These are phyloP conservation scores for Wickerhamomyces strasburgensis DNA, from an alignment of 805 yeast genomes.

Conservation along the genomic window DNA sequence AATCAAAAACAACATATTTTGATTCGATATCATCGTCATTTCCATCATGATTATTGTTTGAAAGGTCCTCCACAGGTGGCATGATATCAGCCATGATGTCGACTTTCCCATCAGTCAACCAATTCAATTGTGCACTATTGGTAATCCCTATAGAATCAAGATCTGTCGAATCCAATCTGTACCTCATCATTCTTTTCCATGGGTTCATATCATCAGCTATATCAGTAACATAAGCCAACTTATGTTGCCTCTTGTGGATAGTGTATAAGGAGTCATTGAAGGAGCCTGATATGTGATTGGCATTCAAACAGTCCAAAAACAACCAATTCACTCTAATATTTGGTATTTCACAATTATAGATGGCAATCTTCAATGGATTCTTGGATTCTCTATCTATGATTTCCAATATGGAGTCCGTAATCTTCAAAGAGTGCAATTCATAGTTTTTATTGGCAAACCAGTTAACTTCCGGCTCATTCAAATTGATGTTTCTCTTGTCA, in stretches of 20 bases:
- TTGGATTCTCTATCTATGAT: slow-evolving; percentile 23
- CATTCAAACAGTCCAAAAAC: slow-evolving; percentile 63
- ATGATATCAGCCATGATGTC: slow-evolving; percentile 69
- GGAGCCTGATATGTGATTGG: slow-evolving; percentile 67
- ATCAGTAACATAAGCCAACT: slow-evolving; percentile 40
- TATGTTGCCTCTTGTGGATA: slow-evolving; percentile 66
- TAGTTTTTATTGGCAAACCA: slow-evolving; percentile 33
- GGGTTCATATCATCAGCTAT: slow-evolving; percentile 33
- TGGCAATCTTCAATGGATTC: slow-evolving; percentile 36
- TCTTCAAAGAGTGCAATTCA: slow-evolving; percentile 37
- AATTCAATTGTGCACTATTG: slow-evolving; percentile 41
- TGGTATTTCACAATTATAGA: slow-evolving; percentile 65
- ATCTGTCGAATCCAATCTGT: slow-evolving; percentile 36
- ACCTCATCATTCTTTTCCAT: slow-evolving; percentile 47
- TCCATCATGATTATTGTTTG: neutral
- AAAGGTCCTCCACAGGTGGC: slow-evolving; percentile 50
- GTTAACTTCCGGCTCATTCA: slow-evolving; percentile 22
- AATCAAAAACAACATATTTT: slow-evolving; percentile 62
- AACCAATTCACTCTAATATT: slow-evolving; percentile 53
- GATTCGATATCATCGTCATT: slow-evolving; percentile 23
- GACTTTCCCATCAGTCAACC: slow-evolving; percentile 68
- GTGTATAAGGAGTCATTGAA: slow-evolving; percentile 72
- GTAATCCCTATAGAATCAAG: slow-evolving; percentile 32
- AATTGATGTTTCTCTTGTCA: slow-evolving; percentile 45
- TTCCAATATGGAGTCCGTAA: slow-evolving; percentile 48